Base-by-base conservation (phyloP, 1,284 basidiomycete genomes). In the Trichosporon faecale region DNA sequence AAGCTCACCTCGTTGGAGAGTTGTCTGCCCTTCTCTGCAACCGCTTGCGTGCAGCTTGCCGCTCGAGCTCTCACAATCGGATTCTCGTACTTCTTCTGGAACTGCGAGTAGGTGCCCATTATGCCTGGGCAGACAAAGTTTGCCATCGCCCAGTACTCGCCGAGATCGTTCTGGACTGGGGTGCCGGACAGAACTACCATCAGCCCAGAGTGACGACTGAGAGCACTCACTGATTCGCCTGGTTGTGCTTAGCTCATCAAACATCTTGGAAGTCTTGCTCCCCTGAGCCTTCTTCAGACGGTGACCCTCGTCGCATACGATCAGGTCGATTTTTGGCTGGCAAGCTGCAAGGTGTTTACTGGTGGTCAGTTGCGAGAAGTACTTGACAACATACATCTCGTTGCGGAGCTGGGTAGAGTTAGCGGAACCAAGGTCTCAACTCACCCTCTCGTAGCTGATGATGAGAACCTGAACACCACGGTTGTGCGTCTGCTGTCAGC, bases 301-400 rank as follows among this genome's bases (percentile, higher is more conserved):
- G 82, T 99, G 97, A 1, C 95, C 94, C 87, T 99, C 97, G 79
- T 99, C 97, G 77, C 96, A 98, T 33, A 99, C 88, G 72, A 99
- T 91, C 1, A 99, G 85, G 7, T 92, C 97, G 74, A 99, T 92
- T 0, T 92, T 90, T 11, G 95, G 95, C 66, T 83, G 77, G 49
- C 83, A 83, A 4, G 76, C 78, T 23, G 80, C 79, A 55, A 86
- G 61, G 74, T 21, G 79, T 70, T 63, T 84, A 65, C 85, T 85
- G 29, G 8, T 12, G 2, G 65, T 77, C 67, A 75, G 72, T 37
- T 0, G 18, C 16, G 33, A 31, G 14, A 16, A 8, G 11, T 14
- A n/a, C 12, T 8, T 7, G 27, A 0, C 0, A 14, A 80, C 86
- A 78, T 69, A 91, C 93, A 93, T 90, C 7, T 93, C 89, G 21